phyloP scores from a whole-genome alignment of 73 alveolate genomes.

The Paramecium biaurelia region DNA sequence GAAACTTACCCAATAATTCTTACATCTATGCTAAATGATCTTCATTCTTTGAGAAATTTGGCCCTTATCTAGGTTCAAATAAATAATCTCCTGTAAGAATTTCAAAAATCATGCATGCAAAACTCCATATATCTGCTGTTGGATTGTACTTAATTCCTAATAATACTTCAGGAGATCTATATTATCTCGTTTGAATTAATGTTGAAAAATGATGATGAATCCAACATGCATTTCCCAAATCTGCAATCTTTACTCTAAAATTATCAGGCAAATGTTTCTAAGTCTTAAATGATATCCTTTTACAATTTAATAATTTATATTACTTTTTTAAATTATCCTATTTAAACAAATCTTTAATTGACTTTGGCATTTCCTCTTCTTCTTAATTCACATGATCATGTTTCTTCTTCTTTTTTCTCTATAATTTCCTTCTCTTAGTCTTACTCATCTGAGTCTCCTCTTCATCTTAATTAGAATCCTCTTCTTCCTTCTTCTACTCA shows the following conservation, averaged over 20 bases:
- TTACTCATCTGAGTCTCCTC: conserved; percentile 17
- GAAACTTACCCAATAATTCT: conserved; percentile 81
- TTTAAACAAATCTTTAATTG: conserved; percentile 49
- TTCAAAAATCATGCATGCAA: conserved; percentile 94
- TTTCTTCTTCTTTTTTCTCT: conserved; percentile 55
- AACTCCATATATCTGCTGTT: conserved; percentile 95
- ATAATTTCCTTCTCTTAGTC: conserved; percentile 29
- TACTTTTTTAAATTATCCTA: background rate
- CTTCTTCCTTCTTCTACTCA: background rate
- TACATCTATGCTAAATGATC: conserved; percentile 86
- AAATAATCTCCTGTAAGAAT: conserved; percentile 96
- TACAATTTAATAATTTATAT: conserved; percentile 19
- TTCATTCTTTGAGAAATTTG: conserved; percentile 68
- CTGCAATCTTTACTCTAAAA: conserved; percentile 85
- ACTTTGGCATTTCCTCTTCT: background rate
- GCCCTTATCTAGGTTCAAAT: conserved; percentile 88
- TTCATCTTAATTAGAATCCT: background rate
- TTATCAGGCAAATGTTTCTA: conserved; percentile 55
- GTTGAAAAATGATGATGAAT: conserved; percentile 88
- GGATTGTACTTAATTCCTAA: conserved; percentile 88
- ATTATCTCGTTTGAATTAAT: conserved; percentile 87
- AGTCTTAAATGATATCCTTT: background rate
- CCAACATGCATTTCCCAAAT: conserved; percentile 97
- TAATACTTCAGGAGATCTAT: conserved; percentile 72
- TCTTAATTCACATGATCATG: conserved; percentile 33